Conservation (phyloP, 495 filamentous ascomycete genomes). For the Penicillium nucicola region DNA sequence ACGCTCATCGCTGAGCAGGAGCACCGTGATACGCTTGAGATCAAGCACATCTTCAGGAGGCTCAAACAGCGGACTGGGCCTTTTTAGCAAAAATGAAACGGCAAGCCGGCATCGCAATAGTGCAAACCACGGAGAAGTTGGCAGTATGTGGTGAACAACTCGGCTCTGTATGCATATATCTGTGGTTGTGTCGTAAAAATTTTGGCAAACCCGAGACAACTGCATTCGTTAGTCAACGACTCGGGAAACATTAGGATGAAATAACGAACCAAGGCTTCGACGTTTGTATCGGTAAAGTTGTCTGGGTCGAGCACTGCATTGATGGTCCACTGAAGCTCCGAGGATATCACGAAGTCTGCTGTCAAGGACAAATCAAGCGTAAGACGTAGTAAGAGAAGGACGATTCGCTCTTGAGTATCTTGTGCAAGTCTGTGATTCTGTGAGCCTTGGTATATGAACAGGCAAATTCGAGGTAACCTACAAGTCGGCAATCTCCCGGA, state of each 20-base stretch:
- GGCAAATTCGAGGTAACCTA: constrained; percentile 8
- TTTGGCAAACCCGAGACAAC: constrained; percentile 53
- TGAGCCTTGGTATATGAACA: background rate
- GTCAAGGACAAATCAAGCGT: constrained; percentile 54
- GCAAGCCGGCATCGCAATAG: constrained; percentile 71
- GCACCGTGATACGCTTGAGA: constrained; percentile 47
- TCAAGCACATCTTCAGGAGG: constrained; percentile 44
- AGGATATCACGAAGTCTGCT: constrained; percentile 33
- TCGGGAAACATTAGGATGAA: background rate
- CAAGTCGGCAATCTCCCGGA: constrained; percentile 29
- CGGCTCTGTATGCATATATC: constrained; percentile 54
- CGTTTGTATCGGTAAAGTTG: constrained; percentile 25
- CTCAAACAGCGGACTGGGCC: constrained; percentile 42
- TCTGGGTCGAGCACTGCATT: constrained; percentile 32
- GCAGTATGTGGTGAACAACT: constrained; percentile 57
- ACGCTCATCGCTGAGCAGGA: constrained; percentile 45
- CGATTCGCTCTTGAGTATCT: constrained; percentile 29
- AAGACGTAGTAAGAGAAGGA: constrained; percentile 55
- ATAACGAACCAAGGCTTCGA: constrained; percentile 29
- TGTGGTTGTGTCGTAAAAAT: constrained; percentile 47
- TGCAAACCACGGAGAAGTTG: constrained; percentile 50
- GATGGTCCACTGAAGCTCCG: constrained; percentile 46
- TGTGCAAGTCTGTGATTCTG: constrained; percentile 27
- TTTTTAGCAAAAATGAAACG: constrained; percentile 62
- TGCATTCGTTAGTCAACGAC: constrained; percentile 24